Evolutionary conservation across 306 rosid species (phyloP).

Genomic region (Herpetospermum pedunculosum): DNA sequence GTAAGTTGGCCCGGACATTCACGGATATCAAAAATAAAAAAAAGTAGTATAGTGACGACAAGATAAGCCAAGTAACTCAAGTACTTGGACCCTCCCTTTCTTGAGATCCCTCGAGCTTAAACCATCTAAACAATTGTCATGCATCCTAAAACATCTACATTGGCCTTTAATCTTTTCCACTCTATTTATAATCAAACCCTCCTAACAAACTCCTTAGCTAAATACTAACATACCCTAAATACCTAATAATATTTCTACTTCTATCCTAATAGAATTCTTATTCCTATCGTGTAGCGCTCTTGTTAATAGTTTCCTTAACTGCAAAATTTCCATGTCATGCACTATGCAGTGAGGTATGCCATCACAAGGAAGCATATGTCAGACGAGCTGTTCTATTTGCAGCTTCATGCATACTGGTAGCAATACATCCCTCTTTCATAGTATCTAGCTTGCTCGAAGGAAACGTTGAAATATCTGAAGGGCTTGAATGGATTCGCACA

Average conservation of each 20-base stretch:
- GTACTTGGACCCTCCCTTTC: no score
- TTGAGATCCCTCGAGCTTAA: not conserved
- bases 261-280: no score
- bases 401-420: slow-evolving; percentile 62
- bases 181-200: no score
- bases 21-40: no score
- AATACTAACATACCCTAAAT: no score
- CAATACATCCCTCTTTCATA: slow-evolving; percentile 66
- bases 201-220: no score
- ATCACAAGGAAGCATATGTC: slow-evolving; percentile 86
- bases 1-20: no score
- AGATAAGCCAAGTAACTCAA: not conserved
- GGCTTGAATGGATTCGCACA: slow-evolving; percentile 92
- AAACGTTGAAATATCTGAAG: slow-evolving; percentile 47
- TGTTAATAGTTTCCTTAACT: not conserved
- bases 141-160: no score
- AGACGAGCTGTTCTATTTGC: slow-evolving; percentile 82
- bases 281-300: not conserved
- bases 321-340: slow-evolving; percentile 19
- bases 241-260: no score
- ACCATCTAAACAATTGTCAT: not conserved
- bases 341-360: slow-evolving; percentile 73
- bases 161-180: not conserved
- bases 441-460: slow-evolving; percentile 72
- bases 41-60: no score